Conservation (phyloP, 495 filamentous ascomycete species). For the Tuber umbilicatum region DNA sequence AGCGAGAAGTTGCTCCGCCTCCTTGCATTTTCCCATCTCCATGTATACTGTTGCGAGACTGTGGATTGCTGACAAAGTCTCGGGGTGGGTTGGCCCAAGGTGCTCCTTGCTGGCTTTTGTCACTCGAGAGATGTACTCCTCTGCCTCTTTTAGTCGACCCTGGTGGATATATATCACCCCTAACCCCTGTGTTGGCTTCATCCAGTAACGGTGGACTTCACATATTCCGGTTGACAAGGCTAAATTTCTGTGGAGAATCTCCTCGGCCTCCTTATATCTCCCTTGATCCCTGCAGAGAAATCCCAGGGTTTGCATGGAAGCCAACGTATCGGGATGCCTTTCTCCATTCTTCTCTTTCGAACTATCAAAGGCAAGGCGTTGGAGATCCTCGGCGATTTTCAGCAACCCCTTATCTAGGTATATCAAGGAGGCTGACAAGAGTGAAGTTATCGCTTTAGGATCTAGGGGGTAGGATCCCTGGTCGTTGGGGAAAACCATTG, state of each 20-base stretch:
- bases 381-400: slow-evolving; percentile 8
- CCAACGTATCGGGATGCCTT: slow-evolving; percentile 43
- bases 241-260: background rate
- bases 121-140: background rate
- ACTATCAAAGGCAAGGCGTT: background rate
- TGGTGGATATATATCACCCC: background rate
- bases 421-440: background rate
- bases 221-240: background rate
- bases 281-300: slow-evolving; percentile 12
- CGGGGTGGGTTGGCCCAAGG: slow-evolving; percentile 5
- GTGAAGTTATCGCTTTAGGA: slow-evolving; percentile 2
- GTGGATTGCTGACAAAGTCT: slow-evolving; percentile 7
- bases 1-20: slow-evolving; percentile 6
- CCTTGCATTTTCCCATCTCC: background rate
- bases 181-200: background rate
- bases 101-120: background rate
- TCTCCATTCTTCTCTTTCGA: slow-evolving; percentile 18
- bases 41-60: background rate
- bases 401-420: background rate
- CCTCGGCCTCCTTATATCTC: slow-evolving; percentile 2
- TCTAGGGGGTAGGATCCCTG: background rate
- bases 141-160: background rate
- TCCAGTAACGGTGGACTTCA: background rate
- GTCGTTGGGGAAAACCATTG: slow-evolving; percentile 1
- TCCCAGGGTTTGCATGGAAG: slow-evolving; percentile 43